phyloP scores from a whole-genome alignment of 2,329 filamentous ascomycete species.

The Alternaria panax region DNA sequence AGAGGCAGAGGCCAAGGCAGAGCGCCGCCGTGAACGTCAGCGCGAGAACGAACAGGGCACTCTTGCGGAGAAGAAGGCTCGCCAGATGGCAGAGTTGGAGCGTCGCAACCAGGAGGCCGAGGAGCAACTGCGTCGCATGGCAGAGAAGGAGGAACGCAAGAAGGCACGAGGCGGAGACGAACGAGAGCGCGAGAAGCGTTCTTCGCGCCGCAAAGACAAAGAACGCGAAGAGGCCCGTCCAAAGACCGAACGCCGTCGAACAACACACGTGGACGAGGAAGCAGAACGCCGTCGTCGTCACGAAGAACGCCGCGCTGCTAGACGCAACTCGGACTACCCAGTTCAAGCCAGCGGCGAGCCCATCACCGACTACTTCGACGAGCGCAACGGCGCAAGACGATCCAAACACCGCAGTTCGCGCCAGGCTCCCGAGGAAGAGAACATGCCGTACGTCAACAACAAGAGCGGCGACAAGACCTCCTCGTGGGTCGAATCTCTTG shows the following conservation, averaged over 20 bases:
- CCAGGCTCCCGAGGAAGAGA: conserved; percentile 39
- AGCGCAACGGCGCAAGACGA: conserved; percentile 47
- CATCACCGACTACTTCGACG: conserved; percentile 55
- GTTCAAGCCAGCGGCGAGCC: conserved; percentile 43
- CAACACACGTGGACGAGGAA: conserved; percentile 48
- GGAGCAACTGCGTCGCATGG: conserved; percentile 48
- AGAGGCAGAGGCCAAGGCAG: conserved; percentile 47
- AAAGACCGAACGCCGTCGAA: conserved; percentile 44
- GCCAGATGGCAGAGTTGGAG: conserved; percentile 49
- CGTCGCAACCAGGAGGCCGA: conserved; percentile 49
- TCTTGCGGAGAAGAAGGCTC: conserved; percentile 48
- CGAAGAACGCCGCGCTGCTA: conserved; percentile 53
- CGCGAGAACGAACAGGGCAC: conserved; percentile 44
- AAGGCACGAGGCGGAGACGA: conserved; percentile 46
- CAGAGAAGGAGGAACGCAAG: conserved; percentile 50
- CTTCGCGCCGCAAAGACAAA: conserved; percentile 47
- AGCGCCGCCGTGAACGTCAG: conserved; percentile 49
- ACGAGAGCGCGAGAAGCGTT: conserved; percentile 44
- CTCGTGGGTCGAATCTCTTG: conserved; percentile 58
- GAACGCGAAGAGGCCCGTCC: conserved; percentile 41
- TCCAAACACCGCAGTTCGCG: conserved; percentile 41
- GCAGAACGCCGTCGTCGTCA: conserved; percentile 51
- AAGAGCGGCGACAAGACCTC: conserved; percentile 57
- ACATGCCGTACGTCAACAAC: conserved; percentile 46
- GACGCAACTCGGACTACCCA: conserved; percentile 49